Evolutionary conservation across 2,329 filamentous ascomycete genomes (phyloP), one percentile per base, ranked within the genome.

Genomic region (Didymella keratinophila): DNA sequence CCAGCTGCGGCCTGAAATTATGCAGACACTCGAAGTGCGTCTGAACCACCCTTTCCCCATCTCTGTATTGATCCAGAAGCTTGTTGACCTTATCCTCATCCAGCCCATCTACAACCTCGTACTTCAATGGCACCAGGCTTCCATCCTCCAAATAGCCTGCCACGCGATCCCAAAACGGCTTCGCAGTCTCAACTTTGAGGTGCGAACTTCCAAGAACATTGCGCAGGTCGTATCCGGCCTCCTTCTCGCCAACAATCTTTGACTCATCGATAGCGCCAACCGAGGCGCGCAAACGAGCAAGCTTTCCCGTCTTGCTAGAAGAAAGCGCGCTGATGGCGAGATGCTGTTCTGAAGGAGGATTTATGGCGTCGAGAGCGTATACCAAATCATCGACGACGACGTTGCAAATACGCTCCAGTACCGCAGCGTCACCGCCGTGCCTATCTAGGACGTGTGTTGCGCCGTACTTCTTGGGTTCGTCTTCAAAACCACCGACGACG

Each of bases 301-400:
- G 21, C 16, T 14, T 50, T 16, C 47, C 47, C 21, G 27, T 50
- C 25, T 41, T 41, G 14, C 23, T 30, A 5, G 36, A 50, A 30
- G 47, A 50, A 3, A 50, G 47, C 18, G 47, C 36, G 47, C 47
- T 50, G n/a, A 50, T 20, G n/a, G 34, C 23, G 18, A 50, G 47
- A n/a, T 50, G 36, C 25, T 50, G 47, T 4, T 37, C 36, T 20
- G 21, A n/a, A 16, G 47, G 47, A 39, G 28, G 47, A 20, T 50
- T 50, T 21, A 50, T 50, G 36, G 36, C 18, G 8, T 50, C 47
- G 4, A 50, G 39, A 16, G 23, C 34, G 12, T 50, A 50, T 1
- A 50, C 23, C 20, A 50, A n/a, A 10, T 50, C 36, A 8, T 50
- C 47, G 11, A 36, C 47, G 12, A 50, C 47, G n/a, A 50, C 21